Base-by-base conservation (phyloP, 352 stramenopile genomes). In the Stephanocyclus meneghinianus region DNA sequence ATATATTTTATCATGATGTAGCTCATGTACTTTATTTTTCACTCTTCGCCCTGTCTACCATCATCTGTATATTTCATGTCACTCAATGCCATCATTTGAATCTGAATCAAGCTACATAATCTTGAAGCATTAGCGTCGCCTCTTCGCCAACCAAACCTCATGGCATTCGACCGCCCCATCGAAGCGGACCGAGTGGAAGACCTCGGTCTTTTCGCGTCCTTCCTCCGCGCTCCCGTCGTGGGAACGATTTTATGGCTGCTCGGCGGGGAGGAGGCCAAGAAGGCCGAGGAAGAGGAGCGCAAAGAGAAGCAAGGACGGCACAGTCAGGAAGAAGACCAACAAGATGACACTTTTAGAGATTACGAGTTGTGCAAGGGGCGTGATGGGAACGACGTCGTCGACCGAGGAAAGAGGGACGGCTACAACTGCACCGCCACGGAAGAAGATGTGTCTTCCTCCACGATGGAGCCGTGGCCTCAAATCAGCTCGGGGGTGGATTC, bases 131-230 rank as follows among this genome's bases (percentile, higher is more conserved):
- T 30, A 45, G 29, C 55, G 29, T 21, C 18, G 3, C 1, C 18
- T 11, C 18, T 32, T 4, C 55, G 18, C 16, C 32, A 68, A 53
- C 5, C 62, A 83, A 35, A 7, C 35, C 35, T 26, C 35, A 91
- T 91, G 85, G 85, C 85, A 48, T 91, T 91, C 72, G 82, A 91
- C 15, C 76, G 74, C 45, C 77, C 59, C 11, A 77, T 91, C 29
- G 85, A 89, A 76, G 82, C 82, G 0, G 85, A 91, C 57, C 47
- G 55, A 9, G 74, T 76, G 2, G 67, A 77, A 53, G 62, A 69
- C 67, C 42, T 81, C 11, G 74, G 77, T 67, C 47, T 71, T 29
- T 82, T 91, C 30, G 84, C 86, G 0, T 81, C 80, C 13, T 81
- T 91, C 44, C 71, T 91, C 1, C 44, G 80, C 11, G 78, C 78